Evolutionary conservation across 306 rosid species (phyloP).

Genomic region (Sindora glabra): DNA sequence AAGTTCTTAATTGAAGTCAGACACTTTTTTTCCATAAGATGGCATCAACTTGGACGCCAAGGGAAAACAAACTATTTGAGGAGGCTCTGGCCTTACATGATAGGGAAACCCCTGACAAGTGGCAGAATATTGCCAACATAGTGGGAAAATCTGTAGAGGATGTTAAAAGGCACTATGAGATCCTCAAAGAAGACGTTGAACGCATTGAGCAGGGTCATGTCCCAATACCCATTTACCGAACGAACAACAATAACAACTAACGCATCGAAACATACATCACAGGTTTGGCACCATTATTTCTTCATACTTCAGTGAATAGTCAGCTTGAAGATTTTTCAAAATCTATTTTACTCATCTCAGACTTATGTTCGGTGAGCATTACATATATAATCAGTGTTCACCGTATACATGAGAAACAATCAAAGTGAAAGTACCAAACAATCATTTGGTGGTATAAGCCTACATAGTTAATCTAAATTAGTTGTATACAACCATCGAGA

Average conservation of each 20-base stretch:
- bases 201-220: constrained; percentile 47
- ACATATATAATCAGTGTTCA: too few species aligned
- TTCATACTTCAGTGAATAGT: background rate
- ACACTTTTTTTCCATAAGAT: constrained; percentile 10
- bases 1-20: background rate
- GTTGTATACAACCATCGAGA: constrained; percentile 8
- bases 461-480: background rate
- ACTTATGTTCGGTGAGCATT: background rate
- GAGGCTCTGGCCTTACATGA: constrained; percentile 42
- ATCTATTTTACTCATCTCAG: background rate
- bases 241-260: background rate
- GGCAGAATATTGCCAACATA: constrained; percentile 47
- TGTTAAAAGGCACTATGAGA: constrained; percentile 54
- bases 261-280: background rate
- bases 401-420: too few species aligned
- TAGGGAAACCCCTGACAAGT: constrained; percentile 48
- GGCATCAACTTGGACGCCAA: constrained; percentile 52
- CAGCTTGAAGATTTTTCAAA: background rate
- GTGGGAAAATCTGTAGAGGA: constrained; percentile 54
- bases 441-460: too few species aligned
- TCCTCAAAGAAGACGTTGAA: constrained; percentile 44
- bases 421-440: too few species aligned
- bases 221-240: constrained; percentile 34
- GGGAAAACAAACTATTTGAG: constrained; percentile 45
- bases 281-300: constrained; percentile 6